Evolutionary conservation across 208 protist genomes (phyloP), one percentile per base, ranked within the genome.

Genomic region (Crithidia sp.): DNA sequence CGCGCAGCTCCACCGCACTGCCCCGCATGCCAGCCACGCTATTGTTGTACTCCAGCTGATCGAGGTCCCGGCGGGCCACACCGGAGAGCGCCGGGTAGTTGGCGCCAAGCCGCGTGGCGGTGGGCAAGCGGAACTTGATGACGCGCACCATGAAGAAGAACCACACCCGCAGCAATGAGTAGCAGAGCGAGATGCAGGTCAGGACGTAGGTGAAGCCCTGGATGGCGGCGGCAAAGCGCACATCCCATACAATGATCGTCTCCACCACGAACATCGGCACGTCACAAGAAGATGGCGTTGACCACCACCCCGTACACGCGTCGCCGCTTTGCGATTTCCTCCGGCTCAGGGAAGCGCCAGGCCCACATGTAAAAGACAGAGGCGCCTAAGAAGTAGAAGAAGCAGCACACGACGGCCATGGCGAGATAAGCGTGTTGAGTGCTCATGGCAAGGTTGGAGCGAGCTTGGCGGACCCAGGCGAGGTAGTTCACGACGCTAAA

Each of bases 281-380:
- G 67, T 96, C 92, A 67, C 80, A 91, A 91, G 56, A 96, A 90
- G 37, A 95, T 47, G 6, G 94, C 77, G 76, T 96, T 86, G 43
- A 94, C 67, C 12, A 76, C 39, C 56, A 95, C 71, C 59, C 92
- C 92, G 64, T 95, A 95, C 8, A 95, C 86, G 49, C 90, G 82
- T 9, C 92, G 86, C 43, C 90, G 81, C 77, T 91, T 92, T 47
- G 92, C 90, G 12, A 94, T 76, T 62, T 96, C 88, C 76, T 96
- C 90, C 19, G 92, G 92, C 76, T 95, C 86, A 14, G 90, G 90
- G 54, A 87, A 96, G 45, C 92, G 87, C 87, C 88, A 96, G 4
- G 92, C 92, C 90, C 92, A 96, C 92, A 95, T 95, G 83, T 96
- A 96, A 61, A 95, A 92, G 39, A 94, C 82, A 7, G 90, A 95